These are phyloP conservation scores for Pseudogymnoascus sp. DNA, from an alignment of 2,329 filamentous ascomycete genomes.

Conservation along the genomic window DNA sequence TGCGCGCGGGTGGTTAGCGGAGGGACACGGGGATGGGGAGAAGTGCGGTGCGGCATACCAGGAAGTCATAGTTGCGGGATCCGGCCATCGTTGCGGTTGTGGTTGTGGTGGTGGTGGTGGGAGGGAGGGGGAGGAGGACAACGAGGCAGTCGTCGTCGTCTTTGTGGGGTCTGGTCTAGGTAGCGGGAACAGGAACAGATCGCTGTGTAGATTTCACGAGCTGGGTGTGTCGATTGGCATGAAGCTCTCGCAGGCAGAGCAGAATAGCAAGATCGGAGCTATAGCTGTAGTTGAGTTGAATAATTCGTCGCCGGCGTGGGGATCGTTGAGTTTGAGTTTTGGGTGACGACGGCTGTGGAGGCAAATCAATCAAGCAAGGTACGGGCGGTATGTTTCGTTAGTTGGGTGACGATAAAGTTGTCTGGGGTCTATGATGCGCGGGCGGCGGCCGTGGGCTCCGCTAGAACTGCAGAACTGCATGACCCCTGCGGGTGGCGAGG, in stretches of 20 bases:
- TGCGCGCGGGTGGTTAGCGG: slow-evolving; percentile 19
- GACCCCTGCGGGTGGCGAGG: slow-evolving; percentile 1
- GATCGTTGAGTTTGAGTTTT: background rate
- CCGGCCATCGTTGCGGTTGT: slow-evolving; percentile 62
- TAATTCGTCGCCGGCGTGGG: background rate
- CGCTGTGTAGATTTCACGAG: slow-evolving; percentile 4
- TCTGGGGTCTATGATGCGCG: slow-evolving; percentile 5
- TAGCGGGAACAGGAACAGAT: slow-evolving; percentile 6
- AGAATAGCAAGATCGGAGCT: background rate
- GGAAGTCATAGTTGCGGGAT: slow-evolving; percentile 98
- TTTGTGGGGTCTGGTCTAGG: slow-evolving; percentile 6
- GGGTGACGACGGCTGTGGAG: background rate
- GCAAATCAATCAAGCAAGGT: slow-evolving; percentile 4
- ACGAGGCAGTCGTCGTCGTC: slow-evolving; percentile 1
- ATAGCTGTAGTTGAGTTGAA: background rate
- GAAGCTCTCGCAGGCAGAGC: background rate
- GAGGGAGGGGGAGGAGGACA: background rate
- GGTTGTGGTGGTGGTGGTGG: background rate
- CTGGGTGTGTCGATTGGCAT: background rate
- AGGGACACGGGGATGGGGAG: slow-evolving; percentile 19
- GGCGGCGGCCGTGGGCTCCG: background rate
- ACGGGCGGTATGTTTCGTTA: slow-evolving; percentile 6
- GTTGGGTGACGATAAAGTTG: slow-evolving; percentile 6
- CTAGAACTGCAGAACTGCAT: slow-evolving; percentile 1
- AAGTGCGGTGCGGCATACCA: slow-evolving; percentile 52